Evolutionary conservation across 2,329 filamentous ascomycete species (phyloP), one percentile per base, ranked within the genome.

Genomic region (Ophiostoma tasmaniense): DNA sequence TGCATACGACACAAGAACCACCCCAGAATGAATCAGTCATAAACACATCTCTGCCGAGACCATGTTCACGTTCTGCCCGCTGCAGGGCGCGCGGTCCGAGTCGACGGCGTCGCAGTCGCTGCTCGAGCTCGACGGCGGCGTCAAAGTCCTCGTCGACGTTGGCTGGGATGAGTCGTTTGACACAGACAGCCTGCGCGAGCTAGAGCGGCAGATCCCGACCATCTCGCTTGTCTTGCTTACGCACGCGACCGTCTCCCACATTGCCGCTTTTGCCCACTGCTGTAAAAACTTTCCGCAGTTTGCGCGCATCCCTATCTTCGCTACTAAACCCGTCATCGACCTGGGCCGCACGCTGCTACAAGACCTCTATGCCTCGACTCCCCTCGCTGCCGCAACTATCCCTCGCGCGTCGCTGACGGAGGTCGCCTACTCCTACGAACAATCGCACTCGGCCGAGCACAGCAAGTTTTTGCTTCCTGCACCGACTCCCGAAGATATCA

Each of bases 121-220:
- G 45, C 83, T 99, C 65, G 94, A 98, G 81, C 90, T 99, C 69
- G 95, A 99, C 81, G 94, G 94, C 73, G 95, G 94, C 70, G 90
- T 99, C 80, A 98, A 98, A 79, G 88, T 99, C 67, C 85, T 99
- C 68, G 87, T 99, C 50, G 94, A 97, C 77, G 89, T 97, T 62
- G 95, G 95, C 71, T 99, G 95, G 95, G 93, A 98, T 77, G 92
- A 96, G 77, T 86, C 86, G 1, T 98, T 99, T 77, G 90, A 96
- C 76, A 86, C 87, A 39, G 85, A 86, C 71, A 90, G 92, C 82
- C 86, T 99, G 67, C 88, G 88, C 74, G 91, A 95, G 79, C 86
- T 99, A 71, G 94, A 98, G 73, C 95, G 92, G 82, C 91, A 96
- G 82, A 87, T 96, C 11, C 91, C 94, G 28, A 96, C 94, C 0